phyloP scores from a whole-genome alignment of 1,284 basidiomycete species.

The Pyrrhoderma noxium region DNA sequence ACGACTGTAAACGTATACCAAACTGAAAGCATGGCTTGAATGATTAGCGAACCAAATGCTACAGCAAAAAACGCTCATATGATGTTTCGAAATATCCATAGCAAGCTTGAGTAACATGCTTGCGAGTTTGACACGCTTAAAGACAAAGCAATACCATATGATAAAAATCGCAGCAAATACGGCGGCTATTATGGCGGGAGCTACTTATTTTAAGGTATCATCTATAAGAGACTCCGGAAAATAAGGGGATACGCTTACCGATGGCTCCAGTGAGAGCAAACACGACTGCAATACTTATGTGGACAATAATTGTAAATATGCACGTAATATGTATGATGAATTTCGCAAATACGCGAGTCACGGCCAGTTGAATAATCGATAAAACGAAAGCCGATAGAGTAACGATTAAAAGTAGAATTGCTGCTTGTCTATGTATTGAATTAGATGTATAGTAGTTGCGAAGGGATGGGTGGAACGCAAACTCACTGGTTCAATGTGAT shows the following conservation, averaged over 20 bases:
- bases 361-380: slow-evolving; percentile 51
- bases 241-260: background rate
- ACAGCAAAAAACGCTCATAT: slow-evolving; percentile 72
- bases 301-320: slow-evolving; percentile 60
- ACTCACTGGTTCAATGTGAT: slow-evolving; percentile 55
- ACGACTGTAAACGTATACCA: slow-evolving; percentile 67
- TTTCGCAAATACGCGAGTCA: slow-evolving; percentile 71
- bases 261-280: slow-evolving; percentile 22
- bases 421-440: slow-evolving; percentile 42
- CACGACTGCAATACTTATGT: slow-evolving; percentile 32
- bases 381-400: slow-evolving; percentile 57
- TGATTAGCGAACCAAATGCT: slow-evolving; percentile 58
- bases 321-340: slow-evolving; percentile 77
- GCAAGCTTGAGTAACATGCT: slow-evolving; percentile 73
- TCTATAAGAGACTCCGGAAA: too few relatives aligned
- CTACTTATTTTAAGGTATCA: slow-evolving; percentile 26
- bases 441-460: slow-evolving; percentile 9
- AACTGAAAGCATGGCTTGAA: slow-evolving; percentile 67
- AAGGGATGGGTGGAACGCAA: slow-evolving; percentile 1
- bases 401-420: slow-evolving; percentile 62
- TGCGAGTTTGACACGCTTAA: slow-evolving; percentile 70
- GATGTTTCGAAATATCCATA: slow-evolving; percentile 79
- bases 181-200: slow-evolving; percentile 72
- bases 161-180: slow-evolving; percentile 57
- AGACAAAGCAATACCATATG: slow-evolving; percentile 60